Evolutionary conservation across 371 early-diverging fungal genomes (phyloP), one percentile per base, ranked within the genome.

Genomic region (Rhizomucor pusillus): DNA sequence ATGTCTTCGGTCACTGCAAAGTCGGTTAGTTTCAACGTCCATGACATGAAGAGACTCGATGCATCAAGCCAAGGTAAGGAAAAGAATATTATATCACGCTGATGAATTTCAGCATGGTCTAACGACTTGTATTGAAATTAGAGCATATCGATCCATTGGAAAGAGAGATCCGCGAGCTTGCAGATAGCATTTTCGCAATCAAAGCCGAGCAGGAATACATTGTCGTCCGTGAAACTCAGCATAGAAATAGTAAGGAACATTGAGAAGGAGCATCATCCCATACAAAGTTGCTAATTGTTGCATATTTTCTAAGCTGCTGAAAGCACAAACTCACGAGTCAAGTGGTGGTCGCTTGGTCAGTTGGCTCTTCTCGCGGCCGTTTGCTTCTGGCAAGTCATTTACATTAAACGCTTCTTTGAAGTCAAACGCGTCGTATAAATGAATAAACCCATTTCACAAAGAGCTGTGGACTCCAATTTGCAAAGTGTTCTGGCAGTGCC

Each of bases 291-390:
- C 22, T 25, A 34, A 33, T 33, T 33, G 1, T 16, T 43, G 52
- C 18, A 24, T 44, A 5, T 47, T 2, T 23, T 40, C 37, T 24
- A 68, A 89, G 90, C 90, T 62, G 87, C 85, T 57, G 86, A 89
- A 66, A 82, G 81, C 65, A 88, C 88, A n/a, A 87, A 90, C 62
- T 59, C 77, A 34, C 84, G 90, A 58, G 89, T 89, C 34, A 80
- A 85, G 52, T 87, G 87, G 85, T 90, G 90, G 90, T 87, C 90
- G n/a, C 57, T 87, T 19, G 71, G 81, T 46, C 87, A 90, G 66
- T 63, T 81, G 35, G 70, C 56, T 18, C 65, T 89, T 51, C 66
- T 90, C 41, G 62, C 84, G 24, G 75, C 69, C 37, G 89, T 86
- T 47, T 85, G 86, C 60, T 59, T 76, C 40, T 86, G 81, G 79